phyloP scores from a whole-genome alignment of 1,284 basidiomycete species.

The Dichomitus squalens region DNA sequence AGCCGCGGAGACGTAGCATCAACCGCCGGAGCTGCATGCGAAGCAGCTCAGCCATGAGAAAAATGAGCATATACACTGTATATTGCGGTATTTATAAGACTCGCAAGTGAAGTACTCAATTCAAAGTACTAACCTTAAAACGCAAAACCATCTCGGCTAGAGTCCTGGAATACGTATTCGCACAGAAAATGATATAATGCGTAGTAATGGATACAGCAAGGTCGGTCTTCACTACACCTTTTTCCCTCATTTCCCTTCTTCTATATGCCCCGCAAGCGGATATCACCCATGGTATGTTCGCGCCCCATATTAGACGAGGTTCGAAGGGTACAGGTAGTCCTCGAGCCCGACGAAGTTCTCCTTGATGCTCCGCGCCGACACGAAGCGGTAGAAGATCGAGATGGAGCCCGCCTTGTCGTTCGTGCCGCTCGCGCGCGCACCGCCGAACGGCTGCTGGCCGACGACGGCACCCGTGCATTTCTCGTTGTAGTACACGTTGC shows the following conservation, averaged over 20 bases:
- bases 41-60: no score
- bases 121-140: no score
- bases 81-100: no score
- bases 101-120: no score
- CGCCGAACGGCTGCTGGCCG: constrained; percentile 97
- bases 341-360: constrained; percentile 88
- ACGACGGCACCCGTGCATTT: constrained; percentile 97
- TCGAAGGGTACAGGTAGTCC: constrained; percentile 84
- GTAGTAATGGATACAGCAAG: constrained; percentile 11
- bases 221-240: constrained; percentile 1
- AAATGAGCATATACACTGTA: no score
- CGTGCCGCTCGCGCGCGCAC: constrained; percentile 90
- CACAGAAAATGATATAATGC: not conserved
- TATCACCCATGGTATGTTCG: no score
- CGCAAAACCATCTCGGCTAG: no score
- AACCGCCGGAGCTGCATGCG: no score
- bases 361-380: constrained; percentile 93
- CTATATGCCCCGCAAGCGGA: not conserved
- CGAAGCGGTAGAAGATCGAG: constrained; percentile 88
- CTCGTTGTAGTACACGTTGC: constrained; percentile 95
- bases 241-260: not conserved
- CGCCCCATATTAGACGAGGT: constrained; percentile 54
- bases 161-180: not conserved
- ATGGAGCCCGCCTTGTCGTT: constrained; percentile 98
- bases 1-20: no score